A percentile compares a stretch with the other conserved stretches of the same genome.
These are phyloP conservation scores for Choiromyces venosus DNA, from an alignment of 495 filamentous ascomycete species.

Conservation along the genomic window DNA sequence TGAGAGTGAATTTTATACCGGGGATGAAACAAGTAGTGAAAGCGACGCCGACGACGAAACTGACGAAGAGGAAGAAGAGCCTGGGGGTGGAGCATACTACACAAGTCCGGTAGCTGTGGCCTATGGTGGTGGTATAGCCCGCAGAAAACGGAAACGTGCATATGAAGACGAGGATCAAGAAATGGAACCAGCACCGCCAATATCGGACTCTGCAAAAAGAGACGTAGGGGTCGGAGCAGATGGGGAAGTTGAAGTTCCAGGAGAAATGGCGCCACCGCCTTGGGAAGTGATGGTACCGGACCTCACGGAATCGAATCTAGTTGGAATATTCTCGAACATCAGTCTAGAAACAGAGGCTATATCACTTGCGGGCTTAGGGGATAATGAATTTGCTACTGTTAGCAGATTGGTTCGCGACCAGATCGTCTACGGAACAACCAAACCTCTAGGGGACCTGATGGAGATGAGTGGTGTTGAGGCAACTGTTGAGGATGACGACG, in stretches of 20 bases:
- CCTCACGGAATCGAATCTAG: slow-evolving; percentile 28
- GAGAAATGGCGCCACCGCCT: slow-evolving; percentile 36
- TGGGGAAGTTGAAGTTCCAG: slow-evolving; percentile 24
- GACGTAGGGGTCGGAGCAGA: slow-evolving; percentile 22
- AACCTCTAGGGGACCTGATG: slow-evolving; percentile 22
- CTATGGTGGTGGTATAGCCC: slow-evolving; percentile 6
- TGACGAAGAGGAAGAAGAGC: slow-evolving; percentile 33
- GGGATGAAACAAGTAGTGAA: slow-evolving; percentile 31
- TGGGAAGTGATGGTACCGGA: slow-evolving; percentile 41
- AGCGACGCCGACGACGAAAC: slow-evolving; percentile 42
- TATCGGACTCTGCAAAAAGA: slow-evolving; percentile 24
- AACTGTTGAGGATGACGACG: slow-evolving; percentile 31
- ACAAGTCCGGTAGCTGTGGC: slow-evolving; percentile 29
- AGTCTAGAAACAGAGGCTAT: slow-evolving; percentile 30
- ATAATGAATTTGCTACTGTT: slow-evolving; percentile 36
- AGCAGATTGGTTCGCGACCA: slow-evolving; percentile 34
- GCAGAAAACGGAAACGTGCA: slow-evolving; percentile 37
- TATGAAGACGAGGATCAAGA: slow-evolving; percentile 30
- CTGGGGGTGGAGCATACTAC: slow-evolving; percentile 22
- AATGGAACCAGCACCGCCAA: not conserved
- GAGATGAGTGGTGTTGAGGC: slow-evolving; percentile 24
- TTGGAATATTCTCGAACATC: slow-evolving; percentile 37
- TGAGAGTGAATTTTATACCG: slow-evolving; percentile 35
- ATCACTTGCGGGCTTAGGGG: slow-evolving; percentile 25
- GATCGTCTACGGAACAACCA: slow-evolving; percentile 32